Evolutionary conservation across 2,329 filamentous ascomycete species (phyloP).

Genomic region (Parastagonospora avenae): DNA sequence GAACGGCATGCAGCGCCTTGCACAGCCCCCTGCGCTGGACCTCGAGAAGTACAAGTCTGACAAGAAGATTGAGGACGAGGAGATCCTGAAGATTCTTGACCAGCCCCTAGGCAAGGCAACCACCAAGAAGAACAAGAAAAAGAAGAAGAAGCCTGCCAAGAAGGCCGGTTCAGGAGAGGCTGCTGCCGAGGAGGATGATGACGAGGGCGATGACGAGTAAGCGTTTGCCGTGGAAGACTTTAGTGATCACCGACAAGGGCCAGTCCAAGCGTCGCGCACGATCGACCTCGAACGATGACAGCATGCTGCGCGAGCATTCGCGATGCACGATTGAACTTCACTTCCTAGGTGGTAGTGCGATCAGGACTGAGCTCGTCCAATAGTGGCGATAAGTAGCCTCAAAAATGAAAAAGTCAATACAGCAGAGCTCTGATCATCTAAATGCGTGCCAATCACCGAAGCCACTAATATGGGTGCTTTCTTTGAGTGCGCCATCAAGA

Average conservation of each 20-base stretch:
- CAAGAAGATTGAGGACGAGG: conserved; percentile 97
- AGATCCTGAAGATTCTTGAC: conserved; percentile 92
- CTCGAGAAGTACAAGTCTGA: conserved; percentile 85
- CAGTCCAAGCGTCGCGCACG: neutral
- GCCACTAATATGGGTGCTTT: no score
- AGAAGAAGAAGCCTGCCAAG: conserved; percentile 75
- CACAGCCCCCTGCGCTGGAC: conserved; percentile 76
- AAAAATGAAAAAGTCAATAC: conserved; percentile 18
- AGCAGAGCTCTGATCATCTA: neutral
- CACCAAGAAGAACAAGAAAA: conserved; percentile 82
- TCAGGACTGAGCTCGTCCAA: neutral
- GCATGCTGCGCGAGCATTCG: neutral
- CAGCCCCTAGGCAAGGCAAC: conserved; percentile 72
- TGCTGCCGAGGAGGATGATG: conserved; percentile 47
- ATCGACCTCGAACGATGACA: neutral
- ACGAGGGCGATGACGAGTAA: conserved; percentile 47
- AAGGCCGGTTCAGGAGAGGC: conserved; percentile 61
- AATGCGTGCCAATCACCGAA: neutral
- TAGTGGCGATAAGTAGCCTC: conserved; percentile 16
- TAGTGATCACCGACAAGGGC: neutral
- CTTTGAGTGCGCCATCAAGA: no score
- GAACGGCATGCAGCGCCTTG: conserved; percentile 89
- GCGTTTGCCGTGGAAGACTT: conserved; percentile 2
- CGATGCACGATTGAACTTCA: neutral
- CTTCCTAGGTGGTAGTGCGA: neutral